A percentile compares a stretch with the other conserved stretches of the same genome.
phyloP scores from a whole-genome alignment of 2,329 filamentous ascomycete genomes.

The Diatrype stigma region DNA sequence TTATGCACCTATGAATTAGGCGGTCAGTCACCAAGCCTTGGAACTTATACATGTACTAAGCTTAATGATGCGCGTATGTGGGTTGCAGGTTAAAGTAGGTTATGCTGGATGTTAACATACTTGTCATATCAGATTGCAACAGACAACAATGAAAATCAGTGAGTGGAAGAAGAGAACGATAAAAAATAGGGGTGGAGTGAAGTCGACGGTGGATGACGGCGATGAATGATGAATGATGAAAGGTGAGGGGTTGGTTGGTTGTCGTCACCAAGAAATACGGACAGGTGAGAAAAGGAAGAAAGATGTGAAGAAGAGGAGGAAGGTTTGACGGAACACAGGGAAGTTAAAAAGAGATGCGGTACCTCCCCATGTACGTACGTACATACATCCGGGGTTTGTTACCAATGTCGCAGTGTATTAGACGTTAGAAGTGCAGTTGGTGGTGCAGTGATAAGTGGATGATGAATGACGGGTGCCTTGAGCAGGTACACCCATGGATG shows the following conservation, averaged over 20 bases:
- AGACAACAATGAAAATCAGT: too few relatives aligned
- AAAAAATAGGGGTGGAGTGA: too few relatives aligned
- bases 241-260: background rate
- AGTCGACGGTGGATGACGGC: background rate
- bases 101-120: too few relatives aligned
- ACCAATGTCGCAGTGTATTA: too few relatives aligned
- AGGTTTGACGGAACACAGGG: background rate
- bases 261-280: background rate
- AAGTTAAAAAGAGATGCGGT: background rate
- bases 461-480: background rate
- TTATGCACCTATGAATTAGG: background rate
- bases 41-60: too few relatives aligned
- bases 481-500: background rate
- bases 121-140: too few relatives aligned
- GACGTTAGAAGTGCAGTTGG: too few relatives aligned
- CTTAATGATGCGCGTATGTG: too few relatives aligned
- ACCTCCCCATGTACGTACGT: too few relatives aligned
- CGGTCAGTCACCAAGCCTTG: background rate
- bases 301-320: background rate
- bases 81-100: too few relatives aligned
- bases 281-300: background rate
- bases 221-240: background rate
- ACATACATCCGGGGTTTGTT: too few relatives aligned
- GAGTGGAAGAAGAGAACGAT: too few relatives aligned
- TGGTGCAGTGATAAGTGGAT: background rate